phyloP scores from a whole-genome alignment of 495 filamentous ascomycete genomes.

The Pseudomonodictys pantanalensis region DNA sequence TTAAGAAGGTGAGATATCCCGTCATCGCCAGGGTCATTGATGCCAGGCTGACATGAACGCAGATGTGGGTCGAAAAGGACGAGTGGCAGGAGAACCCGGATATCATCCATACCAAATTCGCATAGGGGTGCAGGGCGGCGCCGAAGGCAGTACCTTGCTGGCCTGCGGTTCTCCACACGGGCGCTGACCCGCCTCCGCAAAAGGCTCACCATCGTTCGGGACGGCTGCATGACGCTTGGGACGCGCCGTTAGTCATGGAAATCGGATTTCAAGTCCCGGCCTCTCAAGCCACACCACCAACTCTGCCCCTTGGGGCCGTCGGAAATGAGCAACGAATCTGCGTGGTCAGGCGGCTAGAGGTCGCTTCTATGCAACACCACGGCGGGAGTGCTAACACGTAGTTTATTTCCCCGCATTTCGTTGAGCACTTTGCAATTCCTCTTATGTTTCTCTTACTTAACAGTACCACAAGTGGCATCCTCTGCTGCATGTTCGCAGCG shows the following conservation, averaged over 20 bases:
- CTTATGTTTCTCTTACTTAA: constrained; percentile 30
- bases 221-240: constrained; percentile 29
- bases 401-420: constrained; percentile 33
- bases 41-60: constrained; percentile 22
- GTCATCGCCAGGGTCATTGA: constrained; percentile 6
- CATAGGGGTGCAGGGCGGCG: constrained; percentile 48
- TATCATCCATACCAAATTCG: constrained; percentile 96
- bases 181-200: constrained; percentile 33
- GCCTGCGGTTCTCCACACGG: constrained; percentile 15
- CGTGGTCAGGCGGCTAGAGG: constrained; percentile 8
- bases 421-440: neutral
- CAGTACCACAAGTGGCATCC: constrained; percentile 2
- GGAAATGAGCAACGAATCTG: constrained; percentile 12
- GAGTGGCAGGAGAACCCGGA: constrained; percentile 99
- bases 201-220: constrained; percentile 10
- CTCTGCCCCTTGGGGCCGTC: neutral
- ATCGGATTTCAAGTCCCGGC: constrained; percentile 21
- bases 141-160: constrained; percentile 21
- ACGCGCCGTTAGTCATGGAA: constrained; percentile 32
- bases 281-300: constrained; percentile 1
- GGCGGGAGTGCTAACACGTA: constrained; percentile 14
- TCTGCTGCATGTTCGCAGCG: neutral
- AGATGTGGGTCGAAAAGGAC: constrained; percentile 99
- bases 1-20: constrained; percentile 76
- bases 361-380: neutral